These are phyloP conservation scores for Coemansia sp. DNA, from an alignment of 192 early-diverging fungal genomes.

Conservation along the genomic window DNA sequence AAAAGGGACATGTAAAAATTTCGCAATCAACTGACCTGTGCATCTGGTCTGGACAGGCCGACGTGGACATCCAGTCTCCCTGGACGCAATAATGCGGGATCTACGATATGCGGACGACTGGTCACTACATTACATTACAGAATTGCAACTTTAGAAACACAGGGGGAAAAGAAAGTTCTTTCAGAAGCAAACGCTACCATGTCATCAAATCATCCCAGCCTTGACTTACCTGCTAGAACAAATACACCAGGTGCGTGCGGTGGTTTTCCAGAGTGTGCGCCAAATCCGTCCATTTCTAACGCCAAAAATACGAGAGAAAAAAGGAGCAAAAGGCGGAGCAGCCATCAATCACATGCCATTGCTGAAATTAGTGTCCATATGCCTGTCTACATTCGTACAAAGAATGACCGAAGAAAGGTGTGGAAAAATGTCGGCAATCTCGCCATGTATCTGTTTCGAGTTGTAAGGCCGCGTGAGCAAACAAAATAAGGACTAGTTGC, in stretches of 20 bases:
- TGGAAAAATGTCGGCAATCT: not conserved
- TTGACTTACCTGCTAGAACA: constrained; percentile 66
- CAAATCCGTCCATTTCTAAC: constrained; percentile 58
- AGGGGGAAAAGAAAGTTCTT: not conserved
- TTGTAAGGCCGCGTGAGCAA: not conserved
- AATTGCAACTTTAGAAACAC: constrained; percentile 4
- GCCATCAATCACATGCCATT: constrained; percentile 8
- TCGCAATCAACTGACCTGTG: constrained; percentile 41
- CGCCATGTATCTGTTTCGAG: not conserved
- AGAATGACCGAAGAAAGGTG: not conserved
- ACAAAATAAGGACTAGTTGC: not conserved
- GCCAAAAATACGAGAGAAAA: not conserved
- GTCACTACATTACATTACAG: constrained; percentile 61
- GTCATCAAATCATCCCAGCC: not conserved
- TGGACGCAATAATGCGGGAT: constrained; percentile 81
- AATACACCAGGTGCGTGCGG: constrained; percentile 59
- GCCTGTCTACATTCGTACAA: not conserved
- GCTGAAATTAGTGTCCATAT: not conserved
- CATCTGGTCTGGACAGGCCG: constrained; percentile 63
- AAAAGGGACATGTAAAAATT: not conserved
- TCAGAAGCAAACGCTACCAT: not conserved
- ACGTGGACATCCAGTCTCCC: constrained; percentile 84
- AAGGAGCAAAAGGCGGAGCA: not conserved
- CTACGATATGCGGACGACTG: constrained; percentile 71
- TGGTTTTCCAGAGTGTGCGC: constrained; percentile 26